A percentile compares a stretch with the other conserved stretches of the same genome.
phyloP scores from a whole-genome alignment of 73 alveolate genomes.

The Urostyla sp. region DNA sequence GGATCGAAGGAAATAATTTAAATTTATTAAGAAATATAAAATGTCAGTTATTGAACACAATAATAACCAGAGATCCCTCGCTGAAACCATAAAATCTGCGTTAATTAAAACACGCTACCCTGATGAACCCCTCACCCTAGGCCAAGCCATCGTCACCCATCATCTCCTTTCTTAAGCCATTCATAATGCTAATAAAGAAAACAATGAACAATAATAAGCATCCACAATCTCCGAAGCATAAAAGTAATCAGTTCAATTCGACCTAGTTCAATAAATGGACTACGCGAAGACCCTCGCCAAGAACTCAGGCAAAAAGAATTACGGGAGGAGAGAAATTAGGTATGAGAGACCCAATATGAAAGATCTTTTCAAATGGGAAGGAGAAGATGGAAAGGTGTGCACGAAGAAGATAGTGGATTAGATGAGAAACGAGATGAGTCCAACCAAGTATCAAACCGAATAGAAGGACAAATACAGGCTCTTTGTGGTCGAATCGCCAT shows the following conservation, averaged over 20 bases:
- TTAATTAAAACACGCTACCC: conserved; percentile 18
- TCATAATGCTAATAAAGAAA: neutral
- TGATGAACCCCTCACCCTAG: conserved; percentile 51
- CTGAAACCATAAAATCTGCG: conserved; percentile 26
- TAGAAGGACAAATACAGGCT: conserved; percentile 12
- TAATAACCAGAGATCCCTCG: conserved; percentile 1
- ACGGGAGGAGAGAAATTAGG: conserved; percentile 27
- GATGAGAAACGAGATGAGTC: conserved; percentile 24
- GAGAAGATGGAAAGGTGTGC: neutral
- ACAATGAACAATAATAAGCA: neutral
- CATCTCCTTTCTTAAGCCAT: conserved; percentile 12
- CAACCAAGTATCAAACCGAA: conserved; percentile 28
- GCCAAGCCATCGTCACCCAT: conserved; percentile 51
- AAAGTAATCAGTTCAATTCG: neutral
- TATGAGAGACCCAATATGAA: conserved; percentile 15
- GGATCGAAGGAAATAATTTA: conserved; percentile 37
- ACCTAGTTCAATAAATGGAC: neutral
- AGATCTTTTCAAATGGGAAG: conserved; percentile 44
- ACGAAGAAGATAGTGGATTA: conserved; percentile 14
- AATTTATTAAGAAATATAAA: conserved; percentile 1
- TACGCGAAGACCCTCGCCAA: neutral
- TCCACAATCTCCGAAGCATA: neutral
- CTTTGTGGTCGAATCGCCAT: conserved; percentile 16
- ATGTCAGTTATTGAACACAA: conserved; percentile 35
- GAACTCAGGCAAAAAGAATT: neutral